Base-by-base conservation (phyloP, 352 stramenopile species). In the Globisporangium middletonii region DNA sequence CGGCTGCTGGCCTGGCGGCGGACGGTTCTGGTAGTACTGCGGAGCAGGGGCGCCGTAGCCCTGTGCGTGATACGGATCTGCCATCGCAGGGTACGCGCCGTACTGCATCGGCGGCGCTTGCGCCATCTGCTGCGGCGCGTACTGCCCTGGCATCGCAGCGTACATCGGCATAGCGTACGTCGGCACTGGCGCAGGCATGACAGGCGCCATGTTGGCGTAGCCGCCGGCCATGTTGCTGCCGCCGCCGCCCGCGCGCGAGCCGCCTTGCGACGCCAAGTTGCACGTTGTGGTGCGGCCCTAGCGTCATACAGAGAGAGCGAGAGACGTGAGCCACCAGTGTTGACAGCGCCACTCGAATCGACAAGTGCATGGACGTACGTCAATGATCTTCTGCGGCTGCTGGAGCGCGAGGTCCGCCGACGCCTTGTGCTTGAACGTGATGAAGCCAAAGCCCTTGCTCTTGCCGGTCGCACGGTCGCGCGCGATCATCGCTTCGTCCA, bases 401-500 rank as follows among this genome's bases (percentile, higher is more conserved):
- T 79, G 65, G n/a, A 92, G 65, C 33, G 82, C 77, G 28, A 52
- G 60, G 18, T 76, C 62, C 0, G 75, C 79, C 2, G 59, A 62
- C n/a, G 57, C 49, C 44, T 77, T 73, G n/a, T 87, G 61, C 33
- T 65, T 65, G 59, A 71, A 92, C 33, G 68, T 86, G 51, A 89
- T 71, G 43, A 89, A 90, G 28, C 72, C 82, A 55, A 76, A 92
- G n/a, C 79, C 73, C 57, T 85, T 89, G 63, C 65, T 83, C 59
- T 79, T 83, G 33, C 75, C 77, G 0, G 79, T 86, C 28, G 71
- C 63, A 19, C 66, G 76, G 52, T 92, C 73, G 15, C 69, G 64
- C 23, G 73, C 67, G 46, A 90, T 65, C 27, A 62, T 62, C 33
- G 72, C 69, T 49, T 74, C 67, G 27, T 79, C 68, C n/a, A 90